Evolutionary conservation across 2,329 filamentous ascomycete genomes (phyloP), one percentile per base, ranked within the genome.

Genomic region (Aureobasidium lini): DNA sequence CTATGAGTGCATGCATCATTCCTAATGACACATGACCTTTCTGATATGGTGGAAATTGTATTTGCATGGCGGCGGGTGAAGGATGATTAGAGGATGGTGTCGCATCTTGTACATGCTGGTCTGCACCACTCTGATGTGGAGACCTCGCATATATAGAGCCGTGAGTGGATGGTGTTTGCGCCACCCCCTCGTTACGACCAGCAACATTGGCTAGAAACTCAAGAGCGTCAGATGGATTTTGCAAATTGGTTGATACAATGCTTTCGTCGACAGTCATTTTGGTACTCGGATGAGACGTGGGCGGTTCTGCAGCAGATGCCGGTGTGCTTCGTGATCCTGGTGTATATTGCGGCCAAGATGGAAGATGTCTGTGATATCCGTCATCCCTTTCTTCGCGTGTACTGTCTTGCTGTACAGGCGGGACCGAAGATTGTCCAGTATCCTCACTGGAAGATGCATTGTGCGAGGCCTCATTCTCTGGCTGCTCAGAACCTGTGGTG

Each of bases 151-250:
- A 68, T 8, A 64, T 61, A 15, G 64, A 62, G 31, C 58, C 64
- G 29, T 67, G 67, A 62, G 69, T 68, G 23, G 68, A 67, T 11
- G 68, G 68, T 52, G 69, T 59, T 37, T 28, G 52, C 48, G 66
- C 65, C 53, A 64, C 67, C 52, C 66, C 66, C 6, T 65, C 66
- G 46, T 69, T 65, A 29, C 69, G 65, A 59, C 70, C 68, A 4
- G 69, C 69, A 13, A 71, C 69, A 58, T 70, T 61, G 18, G 68
- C 69, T 6, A 70, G 64, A 49, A 71, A 71, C 18, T 69, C 69
- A 31, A 71, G 61, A 34, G 69, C 69, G 63, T 71, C 69, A 11
- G 68, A 67, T 28, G 69, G 69, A 57, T 71, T 71, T 60, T 70
- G 68, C 37, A 71, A 54, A 58, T 71, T 68, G 7, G 68, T 67